These are phyloP conservation scores for Sphaerulina vaccinii DNA, from an alignment of 2,329 filamentous ascomycete species.

Conservation along the genomic window DNA sequence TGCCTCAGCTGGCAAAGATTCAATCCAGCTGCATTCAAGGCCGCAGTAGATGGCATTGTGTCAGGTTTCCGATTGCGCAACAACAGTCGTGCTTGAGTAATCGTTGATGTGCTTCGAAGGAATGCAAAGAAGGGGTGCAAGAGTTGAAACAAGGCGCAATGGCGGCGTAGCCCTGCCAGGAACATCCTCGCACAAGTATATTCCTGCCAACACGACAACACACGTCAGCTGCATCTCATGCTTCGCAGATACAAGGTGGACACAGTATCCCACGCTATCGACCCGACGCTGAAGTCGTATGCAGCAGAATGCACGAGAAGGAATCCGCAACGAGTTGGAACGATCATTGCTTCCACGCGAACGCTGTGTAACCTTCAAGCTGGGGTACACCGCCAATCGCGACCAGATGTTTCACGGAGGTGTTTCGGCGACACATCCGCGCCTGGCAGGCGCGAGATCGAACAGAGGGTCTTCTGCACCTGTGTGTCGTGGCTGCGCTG, in stretches of 20 bases:
- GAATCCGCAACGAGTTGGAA: conserved; percentile 8
- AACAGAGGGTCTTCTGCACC: not conserved
- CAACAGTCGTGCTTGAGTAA: not conserved
- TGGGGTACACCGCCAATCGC: conserved; percentile 13
- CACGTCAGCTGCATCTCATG: conserved; percentile 14
- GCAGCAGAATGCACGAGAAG: conserved; percentile 7
- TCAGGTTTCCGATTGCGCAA: not conserved
- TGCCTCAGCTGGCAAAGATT: conserved; percentile 23
- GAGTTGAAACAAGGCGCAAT: conserved; percentile 5
- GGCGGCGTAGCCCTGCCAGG: conserved; percentile 1
- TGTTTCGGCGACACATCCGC: not conserved
- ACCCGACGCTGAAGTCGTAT: not conserved
- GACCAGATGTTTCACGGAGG: not conserved
- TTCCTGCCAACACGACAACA: conserved; percentile 19
- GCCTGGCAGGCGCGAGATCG: not conserved
- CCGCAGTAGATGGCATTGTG: conserved; percentile 13
- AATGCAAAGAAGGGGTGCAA: not conserved
- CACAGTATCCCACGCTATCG: conserved; percentile 10
- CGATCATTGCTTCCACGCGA: conserved; percentile 12
- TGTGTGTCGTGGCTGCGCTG: not conserved
- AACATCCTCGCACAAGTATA: conserved; percentile 17
- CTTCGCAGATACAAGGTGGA: conserved; percentile 2
- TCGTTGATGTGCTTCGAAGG: not conserved
- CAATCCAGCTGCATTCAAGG: conserved; percentile 17
- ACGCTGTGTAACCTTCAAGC: conserved; percentile 15